A percentile compares a stretch with the other conserved stretches of the same genome.
phyloP scores from a whole-genome alignment of 352 stramenopile species.

The Globisporangium spiculum region DNA sequence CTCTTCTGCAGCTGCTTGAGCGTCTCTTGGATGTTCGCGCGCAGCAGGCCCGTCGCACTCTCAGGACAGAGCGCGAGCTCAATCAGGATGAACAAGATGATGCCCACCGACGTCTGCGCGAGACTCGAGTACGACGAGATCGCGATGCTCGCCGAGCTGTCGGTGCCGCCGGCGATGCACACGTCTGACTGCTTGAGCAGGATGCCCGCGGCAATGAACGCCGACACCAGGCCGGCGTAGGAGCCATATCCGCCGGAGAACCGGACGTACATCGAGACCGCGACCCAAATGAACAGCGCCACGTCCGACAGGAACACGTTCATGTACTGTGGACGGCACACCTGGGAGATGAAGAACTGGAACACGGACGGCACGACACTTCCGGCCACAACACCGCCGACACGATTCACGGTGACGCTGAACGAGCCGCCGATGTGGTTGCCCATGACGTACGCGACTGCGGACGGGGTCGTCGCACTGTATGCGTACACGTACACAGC shows the following conservation, averaged over 20 bases:
- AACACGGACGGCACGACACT: slow-evolving; percentile 82
- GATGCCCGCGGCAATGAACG: slow-evolving; percentile 64
- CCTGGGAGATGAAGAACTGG: slow-evolving; percentile 81
- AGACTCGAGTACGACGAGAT: slow-evolving; percentile 77
- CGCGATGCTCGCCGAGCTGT: slow-evolving; percentile 44
- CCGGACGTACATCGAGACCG: slow-evolving; percentile 70
- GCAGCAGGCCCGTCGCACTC: slow-evolving; percentile 60
- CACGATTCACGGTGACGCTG: slow-evolving; percentile 78
- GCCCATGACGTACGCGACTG: slow-evolving; percentile 77
- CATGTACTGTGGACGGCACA: slow-evolving; percentile 41
- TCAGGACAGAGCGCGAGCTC: slow-evolving; percentile 68
- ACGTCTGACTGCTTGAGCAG: slow-evolving; percentile 60
- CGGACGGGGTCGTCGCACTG: slow-evolving; percentile 52
- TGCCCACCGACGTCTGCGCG: slow-evolving; percentile 71
- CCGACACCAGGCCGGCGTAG: slow-evolving; percentile 73
- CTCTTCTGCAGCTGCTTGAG: slow-evolving; percentile 57
- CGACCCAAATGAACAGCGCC: slow-evolving; percentile 72
- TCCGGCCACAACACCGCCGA: slow-evolving; percentile 76
- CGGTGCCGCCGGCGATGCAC: slow-evolving; percentile 39
- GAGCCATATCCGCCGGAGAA: slow-evolving; percentile 66
- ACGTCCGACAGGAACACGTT: slow-evolving; percentile 48
- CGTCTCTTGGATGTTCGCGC: slow-evolving; percentile 74
- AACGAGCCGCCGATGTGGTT: slow-evolving; percentile 79
- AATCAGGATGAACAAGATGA: slow-evolving; percentile 76
- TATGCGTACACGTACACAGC: slow-evolving; percentile 77